Evolutionary conservation across 1,139 yeast genomes (phyloP).

Genomic region (Suzukiozyma palmioleophila): DNA sequence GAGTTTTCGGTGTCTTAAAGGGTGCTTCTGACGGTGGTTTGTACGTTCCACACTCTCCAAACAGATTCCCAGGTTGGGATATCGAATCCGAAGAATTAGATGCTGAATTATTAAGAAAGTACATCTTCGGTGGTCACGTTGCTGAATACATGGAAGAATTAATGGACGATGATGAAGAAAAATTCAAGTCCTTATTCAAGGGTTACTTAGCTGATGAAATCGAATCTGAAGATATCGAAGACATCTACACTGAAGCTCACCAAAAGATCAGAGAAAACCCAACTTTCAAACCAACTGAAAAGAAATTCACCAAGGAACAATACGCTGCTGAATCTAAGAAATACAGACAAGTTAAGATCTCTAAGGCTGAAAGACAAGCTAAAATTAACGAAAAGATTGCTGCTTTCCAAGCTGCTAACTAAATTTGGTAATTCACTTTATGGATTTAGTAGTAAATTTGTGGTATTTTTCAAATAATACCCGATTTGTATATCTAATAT

Average conservation of each 20-base stretch:
- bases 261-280: constrained; percentile 97
- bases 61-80: constrained; percentile 99
- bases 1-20: constrained; percentile 98
- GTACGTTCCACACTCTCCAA: constrained; percentile 98
- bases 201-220: constrained; percentile 95
- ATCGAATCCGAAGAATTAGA: constrained; percentile 97
- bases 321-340: constrained; percentile 96
- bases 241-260: constrained; percentile 91
- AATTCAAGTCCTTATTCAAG: constrained; percentile 94
- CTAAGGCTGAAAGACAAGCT: constrained; percentile 88
- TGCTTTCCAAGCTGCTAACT: constrained; percentile 61
- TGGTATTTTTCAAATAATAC: not conserved
- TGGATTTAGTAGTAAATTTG: not conserved
- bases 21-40: constrained; percentile 99
- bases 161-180: constrained; percentile 99
- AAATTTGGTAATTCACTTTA: constrained; percentile 15
- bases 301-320: constrained; percentile 96
- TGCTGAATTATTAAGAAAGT: constrained; percentile 95
- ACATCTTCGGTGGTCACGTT: constrained; percentile 99
- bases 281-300: constrained; percentile 80
- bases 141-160: constrained; percentile 99
- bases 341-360: constrained; percentile 83
- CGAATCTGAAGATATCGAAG: constrained; percentile 97
- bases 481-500: not conserved
- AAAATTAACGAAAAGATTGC: constrained; percentile 90